Evolutionary conservation across 306 rosid species (phyloP).

Genomic region (Castanea mollissima): DNA sequence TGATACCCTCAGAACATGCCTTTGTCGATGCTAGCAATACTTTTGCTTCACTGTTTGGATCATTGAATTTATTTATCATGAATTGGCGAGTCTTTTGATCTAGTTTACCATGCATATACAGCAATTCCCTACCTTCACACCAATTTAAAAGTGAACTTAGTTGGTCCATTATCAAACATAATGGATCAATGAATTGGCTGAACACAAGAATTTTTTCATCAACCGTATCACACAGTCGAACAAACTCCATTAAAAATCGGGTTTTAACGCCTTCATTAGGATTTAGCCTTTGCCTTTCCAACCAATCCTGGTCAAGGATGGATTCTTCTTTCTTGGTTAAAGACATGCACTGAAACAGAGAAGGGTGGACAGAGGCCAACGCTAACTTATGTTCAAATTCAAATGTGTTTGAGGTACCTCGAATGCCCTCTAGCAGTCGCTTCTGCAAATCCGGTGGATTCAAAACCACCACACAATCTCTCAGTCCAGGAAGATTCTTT

Average conservation of each 20-base stretch:
- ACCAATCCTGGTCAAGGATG: background rate
- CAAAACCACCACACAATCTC: conserved; percentile 31
- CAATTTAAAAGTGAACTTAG: conserved; percentile 10
- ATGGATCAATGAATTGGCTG: conserved; percentile 28
- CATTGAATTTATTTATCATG: conserved; percentile 27
- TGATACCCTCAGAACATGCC: conserved; percentile 38
- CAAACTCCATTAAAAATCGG: conserved; percentile 31
- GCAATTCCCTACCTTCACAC: conserved; percentile 25
- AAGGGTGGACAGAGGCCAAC: conserved; percentile 38
- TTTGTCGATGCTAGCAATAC: conserved; percentile 32
- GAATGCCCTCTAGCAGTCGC: conserved; percentile 21
- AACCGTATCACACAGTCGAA: conserved; percentile 19
- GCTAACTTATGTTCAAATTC: conserved; percentile 24
- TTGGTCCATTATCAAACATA: conserved; percentile 20
- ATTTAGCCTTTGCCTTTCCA: conserved; percentile 6
- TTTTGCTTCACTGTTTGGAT: conserved; percentile 26
- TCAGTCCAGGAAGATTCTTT: conserved; percentile 38
- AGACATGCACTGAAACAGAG: conserved; percentile 22
- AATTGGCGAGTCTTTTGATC: conserved; percentile 15
- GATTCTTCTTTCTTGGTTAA: conserved; percentile 18
- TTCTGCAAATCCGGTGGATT: conserved; percentile 29
- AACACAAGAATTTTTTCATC: conserved; percentile 41
- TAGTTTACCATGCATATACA: conserved; percentile 15
- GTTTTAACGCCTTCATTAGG: conserved; percentile 35
- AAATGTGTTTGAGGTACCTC: background rate